Evolutionary conservation across 108 stramenopile species (phyloP).

Genomic region (Epipyxis sp.): DNA sequence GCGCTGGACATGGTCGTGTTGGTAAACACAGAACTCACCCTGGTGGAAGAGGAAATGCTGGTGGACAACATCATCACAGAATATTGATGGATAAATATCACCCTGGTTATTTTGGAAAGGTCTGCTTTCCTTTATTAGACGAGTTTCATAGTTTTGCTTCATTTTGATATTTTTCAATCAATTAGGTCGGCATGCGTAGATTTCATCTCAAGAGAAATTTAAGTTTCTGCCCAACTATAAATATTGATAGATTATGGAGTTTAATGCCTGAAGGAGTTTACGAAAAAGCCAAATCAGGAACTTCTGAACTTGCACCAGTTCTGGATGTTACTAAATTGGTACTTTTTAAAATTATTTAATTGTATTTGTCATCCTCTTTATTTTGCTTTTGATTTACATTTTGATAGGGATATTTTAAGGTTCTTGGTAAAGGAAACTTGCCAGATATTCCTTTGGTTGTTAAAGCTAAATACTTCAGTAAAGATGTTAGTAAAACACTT

Average conservation of each 20-base stretch:
- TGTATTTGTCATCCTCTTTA: not conserved
- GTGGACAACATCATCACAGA: slow-evolving; percentile 99
- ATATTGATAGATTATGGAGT: slow-evolving; percentile 97
- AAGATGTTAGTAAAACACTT: slow-evolving; percentile 46
- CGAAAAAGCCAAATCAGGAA: slow-evolving; percentile 81
- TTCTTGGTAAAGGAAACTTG: slow-evolving; percentile 96
- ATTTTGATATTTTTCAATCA: not conserved
- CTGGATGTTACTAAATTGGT: slow-evolving; percentile 81
- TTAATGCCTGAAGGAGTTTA: slow-evolving; percentile 89
- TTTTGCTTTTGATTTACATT: not conserved
- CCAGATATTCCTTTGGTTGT: slow-evolving; percentile 91
- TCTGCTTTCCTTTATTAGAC: no score
- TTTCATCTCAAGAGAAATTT: slow-evolving; percentile 91
- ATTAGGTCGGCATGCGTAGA: slow-evolving; percentile 94
- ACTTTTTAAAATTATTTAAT: not conserved
- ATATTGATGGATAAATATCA: slow-evolving; percentile 97
- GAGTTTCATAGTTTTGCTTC: not conserved
- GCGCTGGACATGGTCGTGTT: slow-evolving; percentile 96
- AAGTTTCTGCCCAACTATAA: slow-evolving; percentile 83
- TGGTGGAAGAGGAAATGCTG: slow-evolving; percentile 99
- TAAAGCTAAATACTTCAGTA: slow-evolving; percentile 97
- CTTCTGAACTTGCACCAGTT: slow-evolving; percentile 90
- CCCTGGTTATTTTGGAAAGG: slow-evolving; percentile 99
- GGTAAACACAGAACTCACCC: slow-evolving; percentile 99
- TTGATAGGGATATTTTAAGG: slow-evolving; percentile 90